Base-by-base conservation (phyloP, 495 filamentous ascomycete species). In the Saxophila tyrrhenica region DNA sequence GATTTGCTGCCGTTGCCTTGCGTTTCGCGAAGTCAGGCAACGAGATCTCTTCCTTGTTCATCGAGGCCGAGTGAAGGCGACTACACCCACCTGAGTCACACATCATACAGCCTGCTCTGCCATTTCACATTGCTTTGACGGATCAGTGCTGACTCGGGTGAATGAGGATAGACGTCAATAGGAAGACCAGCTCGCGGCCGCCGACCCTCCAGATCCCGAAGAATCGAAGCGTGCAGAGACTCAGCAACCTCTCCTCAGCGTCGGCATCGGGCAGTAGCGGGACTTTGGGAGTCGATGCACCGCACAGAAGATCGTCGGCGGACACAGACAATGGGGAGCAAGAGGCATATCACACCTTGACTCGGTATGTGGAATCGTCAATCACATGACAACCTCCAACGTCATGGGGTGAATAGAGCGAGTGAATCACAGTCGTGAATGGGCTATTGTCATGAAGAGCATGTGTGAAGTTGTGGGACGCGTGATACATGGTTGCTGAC, bases 341-440 rank as follows among this genome's bases (percentile, higher is more conserved):
- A 24, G 55, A 53, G 48, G 51, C 25, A 20, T 62, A 58, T 51
- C 55, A 62, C 51, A 47, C 25, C 21, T 35, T 62, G 59, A 58
- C 48, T n/a, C 56, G 59, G 59, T 62, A 49, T 25, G 51, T 46
- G 43, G 51, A 48, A 44, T 35, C 29, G 29, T 35, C 29, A 35
- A 35, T 35, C 29, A 35, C 29, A 35, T 35, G 29, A 35, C 13
- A 35, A n/a, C n/a, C n/a, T n/a, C n/a, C n/a, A n/a, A n/a, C n/a
- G n/a, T n/a, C n/a, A n/a, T n/a, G n/a, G n/a, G n/a, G n/a, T n/a
- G n/a, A n/a, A n/a, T n/a, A n/a, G 17, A 44, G 50, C 39, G 20
- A 17, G 23, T n/a, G 17, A 48, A 54, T 35, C 29, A 22, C n/a
- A 38, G 8, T 25, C 21, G n/a, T n/a, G n/a, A n/a, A n/a, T n/a